Percentiles rank a stretch among this genome's conserved stretches.
Evolutionary conservation across 805 yeast genomes (phyloP).

Genomic region (Ogataea paradorogensis): DNA sequence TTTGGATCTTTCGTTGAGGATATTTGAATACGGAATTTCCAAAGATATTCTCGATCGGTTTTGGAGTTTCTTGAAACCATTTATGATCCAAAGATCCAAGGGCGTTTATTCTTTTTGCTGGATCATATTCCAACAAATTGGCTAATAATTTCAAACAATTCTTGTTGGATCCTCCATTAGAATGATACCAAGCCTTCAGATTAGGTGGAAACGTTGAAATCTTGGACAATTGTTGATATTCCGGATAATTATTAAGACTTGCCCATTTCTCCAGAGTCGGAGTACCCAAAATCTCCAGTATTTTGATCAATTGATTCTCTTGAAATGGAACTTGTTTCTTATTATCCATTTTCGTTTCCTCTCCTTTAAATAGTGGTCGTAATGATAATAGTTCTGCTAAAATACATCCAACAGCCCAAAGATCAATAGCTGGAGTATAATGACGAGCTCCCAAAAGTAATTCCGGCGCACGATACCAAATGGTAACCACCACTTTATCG

Average conservation of each 20-base stretch:
- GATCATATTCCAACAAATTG: slow-evolving; percentile 76
- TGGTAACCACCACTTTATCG: slow-evolving; percentile 94
- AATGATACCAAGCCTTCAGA: slow-evolving; percentile 80
- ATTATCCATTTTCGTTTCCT: slow-evolving; percentile 93
- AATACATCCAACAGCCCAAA: slow-evolving; percentile 96
- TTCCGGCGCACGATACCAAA: slow-evolving; percentile 97
- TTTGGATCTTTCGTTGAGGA: slow-evolving; percentile 82
- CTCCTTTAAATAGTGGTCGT: slow-evolving; percentile 95
- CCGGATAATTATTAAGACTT: slow-evolving; percentile 75
- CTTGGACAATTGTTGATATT: slow-evolving; percentile 60
- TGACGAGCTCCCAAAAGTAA: slow-evolving; percentile 86
- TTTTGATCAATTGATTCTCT: slow-evolving; percentile 84
- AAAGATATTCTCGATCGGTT: slow-evolving; percentile 73
- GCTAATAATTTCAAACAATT: slow-evolving; percentile 64
- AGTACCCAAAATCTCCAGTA: slow-evolving; percentile 89
- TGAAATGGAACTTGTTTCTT: slow-evolving; percentile 94
- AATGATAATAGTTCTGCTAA: slow-evolving; percentile 86
- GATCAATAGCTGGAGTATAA: slow-evolving; percentile 87
- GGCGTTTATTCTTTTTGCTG: slow-evolving; percentile 75
- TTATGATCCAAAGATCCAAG: slow-evolving; percentile 70
- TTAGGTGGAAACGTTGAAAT: slow-evolving; percentile 64
- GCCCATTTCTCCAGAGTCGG: slow-evolving; percentile 84
- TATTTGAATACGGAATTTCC: slow-evolving; percentile 70
- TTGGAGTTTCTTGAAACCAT: slow-evolving; percentile 71
- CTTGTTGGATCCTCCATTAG: slow-evolving; percentile 72